A percentile compares a stretch with the other conserved stretches of the same genome.
phyloP scores from a whole-genome alignment of 768 basidiomycete genomes.

The Russula sp. region DNA sequence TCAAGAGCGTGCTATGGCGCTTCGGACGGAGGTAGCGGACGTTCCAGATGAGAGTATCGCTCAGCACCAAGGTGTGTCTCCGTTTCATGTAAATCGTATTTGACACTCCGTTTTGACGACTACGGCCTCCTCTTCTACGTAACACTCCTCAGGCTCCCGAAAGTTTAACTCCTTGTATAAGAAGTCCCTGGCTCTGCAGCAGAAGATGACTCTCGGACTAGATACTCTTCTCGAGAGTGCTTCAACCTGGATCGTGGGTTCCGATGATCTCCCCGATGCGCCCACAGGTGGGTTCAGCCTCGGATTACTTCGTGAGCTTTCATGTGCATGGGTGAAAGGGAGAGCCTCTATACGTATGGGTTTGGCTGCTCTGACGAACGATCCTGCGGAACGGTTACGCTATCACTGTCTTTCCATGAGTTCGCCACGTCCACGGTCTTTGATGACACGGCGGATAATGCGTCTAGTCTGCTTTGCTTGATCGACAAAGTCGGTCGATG shows the following conservation, averaged over 20 bases:
- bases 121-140: background rate
- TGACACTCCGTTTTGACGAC: no score
- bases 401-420: background rate
- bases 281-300: background rate
- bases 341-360: background rate
- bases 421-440: background rate
- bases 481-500: no score
- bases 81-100: no score
- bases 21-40: background rate
- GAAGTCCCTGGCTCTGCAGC: background rate
- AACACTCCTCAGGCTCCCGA: background rate
- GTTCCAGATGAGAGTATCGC: background rate
- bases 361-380: background rate
- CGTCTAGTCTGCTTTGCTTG: background rate
- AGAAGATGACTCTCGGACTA: background rate
- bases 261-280: background rate
- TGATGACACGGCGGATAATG: background rate
- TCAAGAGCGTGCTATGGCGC: no score
- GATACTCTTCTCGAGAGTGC: background rate
- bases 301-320: background rate
- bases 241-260: background rate
- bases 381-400: background rate
- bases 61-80: background rate
- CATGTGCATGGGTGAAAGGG: background rate
- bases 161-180: background rate